Base-by-base conservation (phyloP, 164 flowering plant species). In the Echeveria elegans region DNA sequence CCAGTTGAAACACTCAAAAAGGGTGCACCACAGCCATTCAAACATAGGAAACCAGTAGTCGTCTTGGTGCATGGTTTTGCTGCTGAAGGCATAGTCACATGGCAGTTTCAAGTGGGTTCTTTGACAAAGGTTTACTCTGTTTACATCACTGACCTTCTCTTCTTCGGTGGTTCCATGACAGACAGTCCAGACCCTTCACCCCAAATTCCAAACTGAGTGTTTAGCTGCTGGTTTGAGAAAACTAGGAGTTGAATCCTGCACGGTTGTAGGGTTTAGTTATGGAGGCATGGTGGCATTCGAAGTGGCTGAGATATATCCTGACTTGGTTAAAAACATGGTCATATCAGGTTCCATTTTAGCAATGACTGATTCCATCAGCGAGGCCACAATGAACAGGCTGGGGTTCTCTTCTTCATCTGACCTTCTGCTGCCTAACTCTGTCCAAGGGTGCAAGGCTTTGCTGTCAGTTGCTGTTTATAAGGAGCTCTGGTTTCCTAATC, bases 221-320 rank as follows among this genome's bases (percentile, higher is more conserved):
- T 53, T 88, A 77, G 85, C 68, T 0, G 77, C 71, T 59, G 90
- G 81, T 14, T 68, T 90, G 61, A 56, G 68, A 36, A 78, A 75
- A 72, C 81, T 88, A 0, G 89, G 94, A 6, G 83, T 88, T 8
- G 83, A 85, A 18, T 77, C 62, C 71, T 90, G 88, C 68, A 69
- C 71, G 1, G 64, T 83, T 36, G 90, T 90, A 0, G 97, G 97
- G 64, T 88, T 90, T 68, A 90, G 97, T 69, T 90, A 90, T 31
- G 97, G 97, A 2, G 97, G 97, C 4, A 85, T 90, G 85, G 94
- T 90, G 66, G 87, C 87, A 9, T 86, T 88, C 38, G 86, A 86
- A 81, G 68, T 90, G 77, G 92, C 86, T 2, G 85, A 84, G 77
- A 23, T 71, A 67, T 65, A 79, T 21, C 97, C 94, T 0, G 77